A percentile compares a stretch with the other conserved stretches of the same genome.
phyloP scores from a whole-genome alignment of 2,329 filamentous ascomycete genomes.

The Talaromyces atroroseus region DNA sequence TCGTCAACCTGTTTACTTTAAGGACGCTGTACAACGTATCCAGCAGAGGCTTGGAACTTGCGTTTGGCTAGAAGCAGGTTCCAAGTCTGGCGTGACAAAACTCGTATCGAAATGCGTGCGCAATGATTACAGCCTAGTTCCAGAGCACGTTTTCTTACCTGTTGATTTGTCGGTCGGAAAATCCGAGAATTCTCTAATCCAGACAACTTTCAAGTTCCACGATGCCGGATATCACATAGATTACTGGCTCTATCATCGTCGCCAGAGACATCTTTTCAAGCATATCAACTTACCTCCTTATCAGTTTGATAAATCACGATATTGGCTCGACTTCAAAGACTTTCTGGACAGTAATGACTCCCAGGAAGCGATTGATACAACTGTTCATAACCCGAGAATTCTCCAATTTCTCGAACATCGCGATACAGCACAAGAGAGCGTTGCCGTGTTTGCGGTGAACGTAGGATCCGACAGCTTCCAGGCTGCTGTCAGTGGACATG shows the following conservation, averaged over 20 bases:
- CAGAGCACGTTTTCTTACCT: constrained; percentile 3
- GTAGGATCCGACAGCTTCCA: not conserved
- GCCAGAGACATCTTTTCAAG: constrained; percentile 17
- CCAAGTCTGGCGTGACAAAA: constrained; percentile 26
- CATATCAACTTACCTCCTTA: constrained; percentile 26
- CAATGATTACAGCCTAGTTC: too few relatives aligned
- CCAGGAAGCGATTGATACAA: too few relatives aligned
- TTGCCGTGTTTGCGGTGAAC: not conserved
- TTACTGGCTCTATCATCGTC: constrained; percentile 25
- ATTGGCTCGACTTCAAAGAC: constrained; percentile 24
- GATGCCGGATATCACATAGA: constrained; percentile 6
- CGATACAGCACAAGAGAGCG: too few relatives aligned
- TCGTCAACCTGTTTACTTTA: constrained; percentile 20
- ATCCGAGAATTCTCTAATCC: not conserved
- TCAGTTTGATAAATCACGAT: constrained; percentile 28
- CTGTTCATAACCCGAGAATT: too few relatives aligned
- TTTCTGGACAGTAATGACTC: too few relatives aligned
- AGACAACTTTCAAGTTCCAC: constrained; percentile 14
- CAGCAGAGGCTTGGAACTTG: constrained; percentile 18
- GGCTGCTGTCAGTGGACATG: not conserved
- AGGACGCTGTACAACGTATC: constrained; percentile 23
- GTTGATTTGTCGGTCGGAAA: constrained; percentile 1
- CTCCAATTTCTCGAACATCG: too few relatives aligned
- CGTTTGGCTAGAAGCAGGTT: constrained; percentile 43
- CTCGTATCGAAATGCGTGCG: constrained; percentile 20